Evolutionary conservation across 2,329 filamentous ascomycete genomes (phyloP), one percentile per base, ranked within the genome.

Genomic region (Dactylellina leptospora): DNA sequence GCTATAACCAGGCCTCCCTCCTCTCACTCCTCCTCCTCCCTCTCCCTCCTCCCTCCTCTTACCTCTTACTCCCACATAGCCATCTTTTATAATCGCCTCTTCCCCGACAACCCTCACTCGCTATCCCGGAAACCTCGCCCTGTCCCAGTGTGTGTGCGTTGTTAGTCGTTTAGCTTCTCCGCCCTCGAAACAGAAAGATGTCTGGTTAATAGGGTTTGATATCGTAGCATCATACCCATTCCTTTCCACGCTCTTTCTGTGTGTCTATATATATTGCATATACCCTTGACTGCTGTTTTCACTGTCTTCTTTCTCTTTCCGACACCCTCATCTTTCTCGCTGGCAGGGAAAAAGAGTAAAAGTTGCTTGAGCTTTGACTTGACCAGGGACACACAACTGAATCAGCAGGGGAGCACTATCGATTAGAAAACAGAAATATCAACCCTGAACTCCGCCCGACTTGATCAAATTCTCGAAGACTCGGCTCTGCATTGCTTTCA

Each of bases 41-140:
- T 50, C 33, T 50, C 20, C 50, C 28, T 30, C 25, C 60, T 58
- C 59, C 63, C 48, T 56, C 72, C 58, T 55, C 53, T 47, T 51
- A n/a, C 71, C 60, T 48, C 33, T 27, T 18, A 20, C 40, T 5
- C 16, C 5, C 40, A 27, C 38, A 47, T 38, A 23, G 5, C 42
- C 23, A 10, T 30, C 33, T 45, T 54, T 59, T 59, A 59, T 53
- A 63, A 45, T 23, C 59, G 18, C 59, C 51, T 9, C 50, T 55
- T 28, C 27, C 25, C 63, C 54, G 58, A 63, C 58, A 44, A 71
- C 45, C 56, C 56, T 70, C 58, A 56, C 51, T 68, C 72, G 44
- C 73, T 69, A 61, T 40, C 68, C 73, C 55, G 74, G 75, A 76
- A 48, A 59, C 58, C 53, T 70, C 56, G 73, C 63, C 61, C 58